Evolutionary conservation across 1,139 yeast species (phyloP), one percentile per base, ranked within the genome.

Genomic region (Debaryomycetaceae sp.): DNA sequence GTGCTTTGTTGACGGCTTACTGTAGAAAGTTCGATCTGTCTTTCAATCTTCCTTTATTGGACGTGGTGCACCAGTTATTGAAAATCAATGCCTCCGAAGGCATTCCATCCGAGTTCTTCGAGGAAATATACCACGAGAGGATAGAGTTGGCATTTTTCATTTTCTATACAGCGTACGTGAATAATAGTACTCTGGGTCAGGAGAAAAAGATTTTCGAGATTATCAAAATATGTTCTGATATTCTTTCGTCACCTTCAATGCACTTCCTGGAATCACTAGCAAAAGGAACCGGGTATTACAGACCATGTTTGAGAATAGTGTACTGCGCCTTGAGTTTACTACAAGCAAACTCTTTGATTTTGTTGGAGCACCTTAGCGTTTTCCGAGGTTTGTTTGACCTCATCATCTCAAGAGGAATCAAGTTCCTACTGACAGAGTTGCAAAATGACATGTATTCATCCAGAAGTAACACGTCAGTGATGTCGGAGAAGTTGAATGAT

Each of bases 131-230:
- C 53, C 73, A 76, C 43, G 87, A 80, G 43, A 75, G 96, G 42
- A 69, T 83, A 38, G 91, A 87, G 53, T 64, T 87, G 46, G 78
- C 88, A 1, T 89, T 89, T 57, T 83, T 78, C 56, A 71, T 88
- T 38, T 64, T 78, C 38, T 80, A 80, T 57, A 66, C 78, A 2
- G 58, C 79, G 31, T 72, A 79, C 42, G 55, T 59, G 44, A 54
- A 55, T 41, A 37, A 48, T 9, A 48, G 53, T 14, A 58, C 71
- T 11, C 63, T 70, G 24, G 60, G 63, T 5, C 56, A 63, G 31
- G 57, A 61, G 5, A 57, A 56, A 5, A 52, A 58, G 20, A 56
- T 73, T 0, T 66, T 76, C 48, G 66, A 71, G 17, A 63, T 78
- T 8, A 57, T 79, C 17, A 68, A 69, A 42, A 65, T 67, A 1